phyloP scores from a whole-genome alignment of 352 stramenopile genomes.

The Pythium phragmitis region DNA sequence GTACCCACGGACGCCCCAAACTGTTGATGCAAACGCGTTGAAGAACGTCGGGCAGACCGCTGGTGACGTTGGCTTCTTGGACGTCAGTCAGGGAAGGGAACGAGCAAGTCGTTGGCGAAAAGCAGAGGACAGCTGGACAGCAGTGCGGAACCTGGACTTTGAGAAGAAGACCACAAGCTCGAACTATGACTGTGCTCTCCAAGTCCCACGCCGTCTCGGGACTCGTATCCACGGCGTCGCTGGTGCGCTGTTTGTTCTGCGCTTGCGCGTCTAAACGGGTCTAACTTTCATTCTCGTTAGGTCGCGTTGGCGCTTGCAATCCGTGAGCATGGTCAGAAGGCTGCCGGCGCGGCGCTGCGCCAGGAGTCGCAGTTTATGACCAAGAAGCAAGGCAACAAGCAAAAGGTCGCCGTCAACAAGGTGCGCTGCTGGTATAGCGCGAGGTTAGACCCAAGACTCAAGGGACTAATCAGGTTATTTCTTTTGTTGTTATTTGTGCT shows the following conservation, averaged over 20 bases:
- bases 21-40: constrained; percentile 21
- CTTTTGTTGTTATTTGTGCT: background rate
- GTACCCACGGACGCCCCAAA: constrained; percentile 11
- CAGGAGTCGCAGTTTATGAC: constrained; percentile 74
- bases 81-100: background rate
- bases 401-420: constrained; percentile 69
- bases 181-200: constrained; percentile 54
- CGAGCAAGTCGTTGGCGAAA: too few relatives aligned
- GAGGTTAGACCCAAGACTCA: background rate
- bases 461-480: background rate
- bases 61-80: constrained; percentile 8
- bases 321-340: constrained; percentile 58
- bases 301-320: constrained; percentile 64
- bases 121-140: background rate
- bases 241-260: constrained; percentile 31
- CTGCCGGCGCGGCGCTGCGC: constrained; percentile 42
- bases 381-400: constrained; percentile 67
- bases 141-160: background rate
- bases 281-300: constrained; percentile 21
- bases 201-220: constrained; percentile 49
- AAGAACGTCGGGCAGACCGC: constrained; percentile 7
- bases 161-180: background rate
- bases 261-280: background rate
- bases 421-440: constrained; percentile 14
- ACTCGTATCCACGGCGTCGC: constrained; percentile 37